Conservation (phyloP, 2,329 filamentous ascomycete genomes). For the Sphaerostilbella broomeana region DNA sequence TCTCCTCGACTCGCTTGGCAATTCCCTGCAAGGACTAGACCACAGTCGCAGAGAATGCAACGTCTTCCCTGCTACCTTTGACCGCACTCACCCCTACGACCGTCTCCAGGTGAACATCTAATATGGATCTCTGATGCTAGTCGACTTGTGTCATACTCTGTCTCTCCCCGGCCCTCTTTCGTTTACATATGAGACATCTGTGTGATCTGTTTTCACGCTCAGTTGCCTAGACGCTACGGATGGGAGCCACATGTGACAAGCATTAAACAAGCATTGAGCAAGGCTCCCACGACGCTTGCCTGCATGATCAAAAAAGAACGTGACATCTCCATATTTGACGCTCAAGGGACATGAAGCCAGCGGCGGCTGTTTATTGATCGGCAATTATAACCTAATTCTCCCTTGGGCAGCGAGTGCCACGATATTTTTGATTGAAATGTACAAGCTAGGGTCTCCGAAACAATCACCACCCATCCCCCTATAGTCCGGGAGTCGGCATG, state of each 20-base stretch:
- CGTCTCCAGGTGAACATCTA: too few relatives aligned
- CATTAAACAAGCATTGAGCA: too few relatives aligned
- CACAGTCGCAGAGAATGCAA: conserved; percentile 3
- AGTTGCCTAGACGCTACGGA: too few relatives aligned
- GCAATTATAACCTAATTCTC: background rate
- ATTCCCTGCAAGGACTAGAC: conserved; percentile 5
- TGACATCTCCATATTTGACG: background rate
- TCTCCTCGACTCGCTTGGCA: conserved; percentile 8
- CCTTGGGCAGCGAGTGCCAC: too few relatives aligned
- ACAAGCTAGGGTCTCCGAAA: too few relatives aligned
- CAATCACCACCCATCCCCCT: background rate
- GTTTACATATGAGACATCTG: too few relatives aligned
- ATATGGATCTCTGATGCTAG: too few relatives aligned
- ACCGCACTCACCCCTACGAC: background rate
- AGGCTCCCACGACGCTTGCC: background rate
- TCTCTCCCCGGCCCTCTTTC: too few relatives aligned
- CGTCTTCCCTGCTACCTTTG: background rate
- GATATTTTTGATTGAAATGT: too few relatives aligned
- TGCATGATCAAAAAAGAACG: conserved; percentile 1
- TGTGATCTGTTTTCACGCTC: too few relatives aligned
- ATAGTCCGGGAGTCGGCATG: background rate
- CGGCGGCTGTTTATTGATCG: background rate
- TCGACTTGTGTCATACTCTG: too few relatives aligned
- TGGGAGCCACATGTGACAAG: background rate
- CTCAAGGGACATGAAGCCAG: conserved; percentile 1